Conservation (phyloP, 2,329 filamentous ascomycete species). For the Botrytis sinoallii region DNA sequence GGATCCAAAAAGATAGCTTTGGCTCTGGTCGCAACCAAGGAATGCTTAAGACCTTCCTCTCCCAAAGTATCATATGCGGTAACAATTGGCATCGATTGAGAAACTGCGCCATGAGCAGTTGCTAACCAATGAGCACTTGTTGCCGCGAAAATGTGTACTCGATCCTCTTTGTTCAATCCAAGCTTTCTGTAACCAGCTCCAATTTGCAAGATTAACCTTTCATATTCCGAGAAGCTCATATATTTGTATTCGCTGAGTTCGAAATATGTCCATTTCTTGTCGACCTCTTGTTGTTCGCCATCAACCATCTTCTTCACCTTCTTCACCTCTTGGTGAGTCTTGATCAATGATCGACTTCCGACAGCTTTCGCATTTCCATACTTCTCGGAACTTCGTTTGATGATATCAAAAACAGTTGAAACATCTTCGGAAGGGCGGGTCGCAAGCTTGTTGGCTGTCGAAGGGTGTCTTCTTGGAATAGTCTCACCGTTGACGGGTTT, state of each 20-base stretch:
- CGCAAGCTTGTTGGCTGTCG: slow-evolving; percentile 55
- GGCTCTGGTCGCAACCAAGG: slow-evolving; percentile 74
- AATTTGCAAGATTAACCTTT: slow-evolving; percentile 62
- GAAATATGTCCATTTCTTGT: slow-evolving; percentile 85
- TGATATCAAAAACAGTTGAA: slow-evolving; percentile 52
- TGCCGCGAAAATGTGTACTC: slow-evolving; percentile 74
- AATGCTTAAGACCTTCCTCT: slow-evolving; percentile 78
- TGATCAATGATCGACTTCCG: slow-evolving; percentile 68
- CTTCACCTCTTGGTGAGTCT: slow-evolving; percentile 76
- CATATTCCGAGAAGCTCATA: slow-evolving; percentile 73
- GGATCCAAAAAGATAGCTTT: slow-evolving; percentile 85
- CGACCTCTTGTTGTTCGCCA: slow-evolving; percentile 71
- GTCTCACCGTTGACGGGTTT: slow-evolving; percentile 63
- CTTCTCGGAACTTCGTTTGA: slow-evolving; percentile 61
- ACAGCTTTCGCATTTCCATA: slow-evolving; percentile 61
- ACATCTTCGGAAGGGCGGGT: slow-evolving; percentile 49
- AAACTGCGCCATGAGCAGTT: slow-evolving; percentile 54
- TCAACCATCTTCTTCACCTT: slow-evolving; percentile 84
- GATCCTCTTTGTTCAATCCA: slow-evolving; percentile 62
- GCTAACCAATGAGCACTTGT: slow-evolving; percentile 54
- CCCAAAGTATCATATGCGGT: slow-evolving; percentile 94
- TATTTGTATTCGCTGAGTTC: slow-evolving; percentile 77
- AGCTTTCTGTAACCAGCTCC: slow-evolving; percentile 70
- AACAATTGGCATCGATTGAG: slow-evolving; percentile 86
- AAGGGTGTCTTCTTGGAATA: slow-evolving; percentile 61